Base-by-base conservation (phyloP, 208 protist species). In the Entamoeba histolytica region DNA sequence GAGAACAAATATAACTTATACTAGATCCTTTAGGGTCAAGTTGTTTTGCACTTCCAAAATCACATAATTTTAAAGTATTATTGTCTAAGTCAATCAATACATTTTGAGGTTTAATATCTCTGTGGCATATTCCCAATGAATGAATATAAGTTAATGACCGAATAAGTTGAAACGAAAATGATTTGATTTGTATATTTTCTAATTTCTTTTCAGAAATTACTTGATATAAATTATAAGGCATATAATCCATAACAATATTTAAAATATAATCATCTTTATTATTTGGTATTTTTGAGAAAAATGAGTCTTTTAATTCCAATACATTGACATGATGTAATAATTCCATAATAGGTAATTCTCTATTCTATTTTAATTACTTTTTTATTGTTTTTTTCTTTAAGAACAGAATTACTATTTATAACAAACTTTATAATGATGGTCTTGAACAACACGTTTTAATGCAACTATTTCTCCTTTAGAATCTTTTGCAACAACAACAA, bases 51-150 rank as follows among this genome's bases (percentile, higher is more conserved):
- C 28, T 10, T 23, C 98, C 98, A 95, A 99, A 99, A 95, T 99
- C 98, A 6, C 97, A 97, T 10, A 99, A 97, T 95, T 99, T 99
- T 23, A 98, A 96, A 44, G 97, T 95, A 91, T 98, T 98, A 17
- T 97, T 96, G 1, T 19, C 7, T 10, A 95, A 96, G 95, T 99
- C 99, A 51, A 98, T 96, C 19, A 99, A 95, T 39, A 99, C 95
- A 95, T 99, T 99, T 39, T 96, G 97, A 17, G 98, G 98, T 94
- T 99, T 98, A 57, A 99, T 97, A 93, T 98, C 98, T 35, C 98
- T 96, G 94, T 98, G 98, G 94, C 98, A 96, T 12, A 96, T 28
- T 39, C 95, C 94, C 19, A 95, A 95, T 31, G 93, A 92, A 91
- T 96, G 95, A 49, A 96, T 91, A 87, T 96, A 96, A 0, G 95